A percentile compares a stretch with the other conserved stretches of the same genome.
Conservation (phyloP, 2,329 filamentous ascomycete genomes). For the Cordyceps cateniannulata region DNA sequence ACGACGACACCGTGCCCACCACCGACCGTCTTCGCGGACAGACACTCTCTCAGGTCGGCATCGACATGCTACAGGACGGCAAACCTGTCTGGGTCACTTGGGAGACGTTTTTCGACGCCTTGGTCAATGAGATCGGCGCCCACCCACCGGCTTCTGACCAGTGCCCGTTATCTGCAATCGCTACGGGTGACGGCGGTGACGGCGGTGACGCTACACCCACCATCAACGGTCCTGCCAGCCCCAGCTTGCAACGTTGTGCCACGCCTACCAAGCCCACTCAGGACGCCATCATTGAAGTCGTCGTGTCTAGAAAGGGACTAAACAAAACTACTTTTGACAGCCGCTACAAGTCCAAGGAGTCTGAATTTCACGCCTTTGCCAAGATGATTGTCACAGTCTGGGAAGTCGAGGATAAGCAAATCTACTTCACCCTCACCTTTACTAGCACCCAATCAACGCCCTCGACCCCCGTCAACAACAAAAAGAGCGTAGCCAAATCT, state of each 20-base stretch:
- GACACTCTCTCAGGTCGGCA: slow-evolving; percentile 61
- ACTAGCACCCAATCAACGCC: slow-evolving; percentile 48
- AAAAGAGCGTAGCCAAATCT: slow-evolving; percentile 33
- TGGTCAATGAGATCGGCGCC: slow-evolving; percentile 38
- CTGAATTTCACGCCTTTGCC: slow-evolving; percentile 45
- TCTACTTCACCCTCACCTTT: slow-evolving; percentile 70
- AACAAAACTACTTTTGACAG: slow-evolving; percentile 32
- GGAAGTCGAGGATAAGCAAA: slow-evolving; percentile 59
- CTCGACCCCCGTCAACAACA: slow-evolving; percentile 25
- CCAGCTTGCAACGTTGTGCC: slow-evolving; percentile 26
- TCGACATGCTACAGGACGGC: slow-evolving; percentile 67
- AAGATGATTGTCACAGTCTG: slow-evolving; percentile 75
- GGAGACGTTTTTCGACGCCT: slow-evolving; percentile 51
- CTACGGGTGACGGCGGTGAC: slow-evolving; percentile 11
- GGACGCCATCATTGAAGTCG: slow-evolving; percentile 62
- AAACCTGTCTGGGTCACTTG: slow-evolving; percentile 52
- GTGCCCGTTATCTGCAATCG: slow-evolving; percentile 13
- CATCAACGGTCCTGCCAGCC: slow-evolving; percentile 17
- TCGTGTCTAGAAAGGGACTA: slow-evolving; percentile 48
- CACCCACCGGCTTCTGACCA: slow-evolving; percentile 21
- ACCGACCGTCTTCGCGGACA: slow-evolving; percentile 59
- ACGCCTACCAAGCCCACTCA: slow-evolving; percentile 31
- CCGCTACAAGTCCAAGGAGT: slow-evolving; percentile 28
- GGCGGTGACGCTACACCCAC: slow-evolving; percentile 34
- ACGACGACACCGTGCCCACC: slow-evolving; percentile 37